Conservation (phyloP, 2,329 filamentous ascomycete genomes). For the Cladophialophora carrionii region DNA sequence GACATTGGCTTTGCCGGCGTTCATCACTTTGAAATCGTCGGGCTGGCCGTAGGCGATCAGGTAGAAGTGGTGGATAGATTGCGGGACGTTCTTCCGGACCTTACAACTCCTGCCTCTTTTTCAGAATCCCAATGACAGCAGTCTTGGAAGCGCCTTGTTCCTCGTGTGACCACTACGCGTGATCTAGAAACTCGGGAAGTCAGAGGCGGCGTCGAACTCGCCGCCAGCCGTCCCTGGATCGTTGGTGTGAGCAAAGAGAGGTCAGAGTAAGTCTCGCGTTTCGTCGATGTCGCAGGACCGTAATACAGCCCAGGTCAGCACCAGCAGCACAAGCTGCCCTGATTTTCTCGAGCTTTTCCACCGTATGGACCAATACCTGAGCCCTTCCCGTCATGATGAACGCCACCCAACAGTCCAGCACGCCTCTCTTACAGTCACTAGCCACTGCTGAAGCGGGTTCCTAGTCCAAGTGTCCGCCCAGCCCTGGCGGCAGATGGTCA, state of each 20-base stretch:
- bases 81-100: neutral
- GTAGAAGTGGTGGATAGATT: constrained; percentile 18
- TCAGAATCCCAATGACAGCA: constrained; percentile 8
- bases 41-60: constrained; percentile 1
- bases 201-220: no score
- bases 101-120: constrained; percentile 1
- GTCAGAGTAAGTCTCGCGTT: neutral
- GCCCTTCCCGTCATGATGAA: neutral
- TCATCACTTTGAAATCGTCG: neutral
- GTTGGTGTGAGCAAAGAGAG: neutral
- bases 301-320: neutral
- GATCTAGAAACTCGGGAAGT: no score
- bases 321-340: neutral
- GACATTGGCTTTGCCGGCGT: neutral
- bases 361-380: neutral
- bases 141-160: constrained; percentile 2
- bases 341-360: neutral
- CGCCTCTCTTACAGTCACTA: no score
- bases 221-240: neutral
- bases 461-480: neutral
- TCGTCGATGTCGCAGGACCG: neutral
- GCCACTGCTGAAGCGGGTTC: no score
- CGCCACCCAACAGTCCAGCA: neutral
- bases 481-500: no score
- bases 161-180: neutral